These are phyloP conservation scores for Chaetomium strumarium DNA, from an alignment of 2,329 filamentous ascomycete genomes.

Conservation along the genomic window DNA sequence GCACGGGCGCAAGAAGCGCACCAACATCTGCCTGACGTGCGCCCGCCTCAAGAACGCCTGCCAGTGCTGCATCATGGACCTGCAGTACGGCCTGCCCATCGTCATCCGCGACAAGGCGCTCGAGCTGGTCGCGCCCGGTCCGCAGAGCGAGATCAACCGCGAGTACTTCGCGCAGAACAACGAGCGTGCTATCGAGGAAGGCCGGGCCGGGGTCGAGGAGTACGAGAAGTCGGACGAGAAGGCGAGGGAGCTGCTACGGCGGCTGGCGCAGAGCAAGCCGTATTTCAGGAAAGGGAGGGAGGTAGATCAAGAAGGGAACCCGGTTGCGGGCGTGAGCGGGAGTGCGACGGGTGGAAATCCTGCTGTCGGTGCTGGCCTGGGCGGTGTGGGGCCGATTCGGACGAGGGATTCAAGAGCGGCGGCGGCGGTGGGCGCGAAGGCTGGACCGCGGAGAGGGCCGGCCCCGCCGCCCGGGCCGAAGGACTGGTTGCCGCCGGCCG, in stretches of 20 bases:
- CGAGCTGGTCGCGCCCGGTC: slow-evolving; percentile 95
- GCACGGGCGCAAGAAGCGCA: slow-evolving; percentile 79
- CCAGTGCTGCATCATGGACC: slow-evolving; percentile 96
- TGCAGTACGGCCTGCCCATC: slow-evolving; percentile 92
- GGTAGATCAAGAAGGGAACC: slow-evolving; percentile 54
- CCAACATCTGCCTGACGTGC: slow-evolving; percentile 93
- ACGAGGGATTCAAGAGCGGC: slow-evolving; percentile 60
- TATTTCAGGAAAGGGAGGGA: slow-evolving; percentile 86
- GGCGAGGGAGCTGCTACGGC: slow-evolving; percentile 76
- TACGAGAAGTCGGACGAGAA: slow-evolving; percentile 98
- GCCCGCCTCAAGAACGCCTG: slow-evolving; percentile 98
- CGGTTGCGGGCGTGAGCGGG: slow-evolving; percentile 33
- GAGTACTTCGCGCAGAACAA: slow-evolving; percentile 98
- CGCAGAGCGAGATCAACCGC: slow-evolving; percentile 85
- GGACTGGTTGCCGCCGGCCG: slow-evolving; percentile 79
- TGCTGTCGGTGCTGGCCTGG: slow-evolving; percentile 50
- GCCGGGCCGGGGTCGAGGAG: slow-evolving; percentile 74
- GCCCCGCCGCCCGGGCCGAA: slow-evolving; percentile 68
- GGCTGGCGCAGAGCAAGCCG: slow-evolving; percentile 85
- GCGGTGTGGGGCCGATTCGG: slow-evolving; percentile 70
- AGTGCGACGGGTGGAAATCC: slow-evolving; percentile 39
- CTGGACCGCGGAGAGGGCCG: slow-evolving; percentile 48
- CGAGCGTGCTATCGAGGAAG: slow-evolving; percentile 91
- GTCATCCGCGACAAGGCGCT: slow-evolving; percentile 91
- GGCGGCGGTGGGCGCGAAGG: slow-evolving; percentile 42